Percentiles rank a stretch among this genome's conserved stretches.
phyloP scores from a whole-genome alignment of 768 basidiomycete species.

The Trametes punicea region DNA sequence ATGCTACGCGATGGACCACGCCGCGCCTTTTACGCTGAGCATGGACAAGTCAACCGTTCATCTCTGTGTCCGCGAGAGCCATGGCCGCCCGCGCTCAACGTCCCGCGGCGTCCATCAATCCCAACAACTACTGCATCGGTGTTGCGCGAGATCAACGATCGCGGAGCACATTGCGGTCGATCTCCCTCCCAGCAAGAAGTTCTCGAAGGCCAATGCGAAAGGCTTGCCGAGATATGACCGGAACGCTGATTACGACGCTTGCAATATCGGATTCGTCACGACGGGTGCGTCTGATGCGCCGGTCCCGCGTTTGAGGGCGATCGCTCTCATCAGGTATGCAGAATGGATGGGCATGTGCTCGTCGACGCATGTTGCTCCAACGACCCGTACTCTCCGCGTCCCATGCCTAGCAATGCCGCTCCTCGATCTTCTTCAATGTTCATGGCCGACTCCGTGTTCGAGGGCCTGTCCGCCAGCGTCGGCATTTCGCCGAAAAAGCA shows the following conservation, averaged over 20 bases:
- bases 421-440: too few species aligned
- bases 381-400: conserved; percentile 34
- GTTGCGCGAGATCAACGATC: conserved; percentile 22
- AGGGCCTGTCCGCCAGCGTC: too few species aligned
- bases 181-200: conserved; percentile 16
- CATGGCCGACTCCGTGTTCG: too few species aligned
- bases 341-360: conserved; percentile 22
- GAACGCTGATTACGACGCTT: conserved; percentile 28
- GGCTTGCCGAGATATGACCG: conserved; percentile 31
- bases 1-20: conserved; percentile 31
- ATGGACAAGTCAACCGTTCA: conserved; percentile 14
- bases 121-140: conserved; percentile 31
- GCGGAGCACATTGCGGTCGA: neutral
- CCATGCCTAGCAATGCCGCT: conserved; percentile 22
- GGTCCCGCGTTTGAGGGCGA: conserved; percentile 21
- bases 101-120: conserved; percentile 25
- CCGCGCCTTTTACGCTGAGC: conserved; percentile 21
- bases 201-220: conserved; percentile 32
- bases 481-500: too few species aligned
- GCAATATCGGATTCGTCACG: conserved; percentile 33
- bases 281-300: conserved; percentile 24
- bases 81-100: neutral
- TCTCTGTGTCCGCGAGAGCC: neutral
- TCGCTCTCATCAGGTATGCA: conserved; percentile 34
- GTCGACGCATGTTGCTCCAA: conserved; percentile 29